phyloP scores from a whole-genome alignment of 345 rosid species.

The Rhizophora apiculata region DNA sequence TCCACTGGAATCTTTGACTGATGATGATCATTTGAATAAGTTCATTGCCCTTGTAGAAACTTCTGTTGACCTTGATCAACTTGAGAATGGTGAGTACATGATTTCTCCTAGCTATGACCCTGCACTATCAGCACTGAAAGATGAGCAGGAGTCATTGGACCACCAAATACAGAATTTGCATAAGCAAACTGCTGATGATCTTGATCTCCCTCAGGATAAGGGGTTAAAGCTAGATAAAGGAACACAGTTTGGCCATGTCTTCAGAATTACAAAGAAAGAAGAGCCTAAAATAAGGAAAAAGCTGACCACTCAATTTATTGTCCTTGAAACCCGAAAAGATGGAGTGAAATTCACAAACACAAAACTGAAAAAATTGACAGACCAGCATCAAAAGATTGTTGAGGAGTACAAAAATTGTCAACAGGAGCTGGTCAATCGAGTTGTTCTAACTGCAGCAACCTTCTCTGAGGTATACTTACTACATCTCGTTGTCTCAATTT shows the following conservation, averaged over 20 bases:
- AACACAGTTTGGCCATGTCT: conserved; percentile 92
- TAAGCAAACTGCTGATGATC: conserved; percentile 76
- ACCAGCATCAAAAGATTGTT: conserved; percentile 76
- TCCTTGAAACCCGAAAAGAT: conserved; percentile 96
- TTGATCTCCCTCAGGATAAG: conserved; percentile 77
- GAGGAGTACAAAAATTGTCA: conserved; percentile 81
- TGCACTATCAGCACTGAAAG: conserved; percentile 63
- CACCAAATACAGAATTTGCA: conserved; percentile 74
- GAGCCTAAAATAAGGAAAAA: conserved; percentile 95
- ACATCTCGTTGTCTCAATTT: conserved; percentile 4
- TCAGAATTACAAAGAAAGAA: conserved; percentile 97
- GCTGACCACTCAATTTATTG: conserved; percentile 76
- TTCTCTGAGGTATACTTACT: conserved; percentile 70
- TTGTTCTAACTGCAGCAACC: conserved; percentile 71
- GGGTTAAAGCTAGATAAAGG: conserved; percentile 89
- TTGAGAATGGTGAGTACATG: conserved; percentile 94
- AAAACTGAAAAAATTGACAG: conserved; percentile 89
- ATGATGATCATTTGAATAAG: conserved; percentile 70
- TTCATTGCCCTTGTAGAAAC: conserved; percentile 84
- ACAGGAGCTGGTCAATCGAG: conserved; percentile 75
- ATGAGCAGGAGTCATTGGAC: conserved; percentile 73
- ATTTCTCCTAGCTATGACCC: conserved; percentile 82
- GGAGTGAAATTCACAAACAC: conserved; percentile 96
- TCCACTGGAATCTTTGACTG: conserved; percentile 48
- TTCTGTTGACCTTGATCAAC: conserved; percentile 89